These are phyloP conservation scores for Singerocomus inundabilis DNA, from an alignment of 1,284 basidiomycete genomes.

Conservation along the genomic window DNA sequence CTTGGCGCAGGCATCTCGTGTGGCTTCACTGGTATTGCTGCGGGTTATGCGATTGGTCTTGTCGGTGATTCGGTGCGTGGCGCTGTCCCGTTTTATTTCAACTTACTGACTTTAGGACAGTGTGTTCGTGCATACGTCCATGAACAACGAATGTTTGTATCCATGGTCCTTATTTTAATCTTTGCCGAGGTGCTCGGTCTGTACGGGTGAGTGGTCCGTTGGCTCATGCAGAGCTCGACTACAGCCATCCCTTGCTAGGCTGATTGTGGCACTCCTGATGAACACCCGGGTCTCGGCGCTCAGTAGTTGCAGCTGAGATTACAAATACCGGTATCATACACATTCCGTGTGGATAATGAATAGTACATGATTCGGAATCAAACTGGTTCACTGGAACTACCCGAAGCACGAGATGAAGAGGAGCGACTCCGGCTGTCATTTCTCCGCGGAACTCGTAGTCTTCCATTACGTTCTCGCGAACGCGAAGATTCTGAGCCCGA, in stretches of 20 bases:
- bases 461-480: slow-evolving; percentile 45
- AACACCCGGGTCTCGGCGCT: slow-evolving; percentile 61
- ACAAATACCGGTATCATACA: slow-evolving; percentile 14
- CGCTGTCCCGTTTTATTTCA: background rate
- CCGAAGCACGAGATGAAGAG: slow-evolving; percentile 20
- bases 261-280: slow-evolving; percentile 89
- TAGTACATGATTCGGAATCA: slow-evolving; percentile 12
- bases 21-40: slow-evolving; percentile 91
- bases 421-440: slow-evolving; percentile 27
- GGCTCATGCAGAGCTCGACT: background rate
- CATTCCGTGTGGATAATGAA: slow-evolving; percentile 7
- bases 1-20: slow-evolving; percentile 92
- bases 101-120: slow-evolving; percentile 33
- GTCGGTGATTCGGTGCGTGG: slow-evolving; percentile 87
- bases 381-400: slow-evolving; percentile 10
- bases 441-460: slow-evolving; percentile 42
- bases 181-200: slow-evolving; percentile 93
- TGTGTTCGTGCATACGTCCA: slow-evolving; percentile 75
- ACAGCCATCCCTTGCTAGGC: slow-evolving; percentile 38
- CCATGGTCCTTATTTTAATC: slow-evolving; percentile 89
- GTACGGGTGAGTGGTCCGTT: slow-evolving; percentile 62
- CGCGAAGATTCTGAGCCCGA: slow-evolving; percentile 35
- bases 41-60: slow-evolving; percentile 96
- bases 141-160: slow-evolving; percentile 89
- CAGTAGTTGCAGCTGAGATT: slow-evolving; percentile 25